These are phyloP conservation scores for Limtongia smithiae DNA, from an alignment of 805 yeast genomes.

Conservation along the genomic window DNA sequence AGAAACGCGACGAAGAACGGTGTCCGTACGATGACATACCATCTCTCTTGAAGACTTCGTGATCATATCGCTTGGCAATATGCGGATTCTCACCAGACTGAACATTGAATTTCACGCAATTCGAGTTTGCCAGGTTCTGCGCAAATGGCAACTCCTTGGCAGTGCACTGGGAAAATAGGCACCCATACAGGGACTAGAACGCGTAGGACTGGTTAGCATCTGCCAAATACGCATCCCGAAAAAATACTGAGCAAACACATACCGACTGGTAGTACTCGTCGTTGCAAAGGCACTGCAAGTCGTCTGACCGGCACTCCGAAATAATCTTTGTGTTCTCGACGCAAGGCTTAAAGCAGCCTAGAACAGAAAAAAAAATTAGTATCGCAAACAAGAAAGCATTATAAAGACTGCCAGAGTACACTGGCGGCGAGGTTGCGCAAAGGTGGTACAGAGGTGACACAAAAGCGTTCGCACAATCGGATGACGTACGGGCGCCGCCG, in stretches of 20 bases:
- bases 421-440: not conserved
- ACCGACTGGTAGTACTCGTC: slow-evolving; percentile 24
- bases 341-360: slow-evolving; percentile 26
- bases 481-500: no score
- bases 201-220: no score
- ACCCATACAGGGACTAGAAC: slow-evolving; percentile 19
- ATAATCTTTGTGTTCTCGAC: slow-evolving; percentile 26
- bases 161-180: slow-evolving; percentile 26
- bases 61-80: slow-evolving; percentile 19
- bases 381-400: not conserved
- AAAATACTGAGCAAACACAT: not conserved
- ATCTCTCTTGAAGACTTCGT: not conserved
- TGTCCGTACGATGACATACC: not conserved
- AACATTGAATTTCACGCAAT: slow-evolving; percentile 23
- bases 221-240: no score
- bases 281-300: slow-evolving; percentile 18
- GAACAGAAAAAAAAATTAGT: not conserved
- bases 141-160: slow-evolving; percentile 23
- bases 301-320: slow-evolving; percentile 17
- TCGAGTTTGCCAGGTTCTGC: slow-evolving; percentile 25
- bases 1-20: not conserved
- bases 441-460: not conserved
- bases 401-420: not conserved
- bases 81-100: slow-evolving; percentile 29
- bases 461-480: no score